Evolutionary conservation across 768 basidiomycete genomes (phyloP).

Genomic region (Lentinula raphanica): DNA sequence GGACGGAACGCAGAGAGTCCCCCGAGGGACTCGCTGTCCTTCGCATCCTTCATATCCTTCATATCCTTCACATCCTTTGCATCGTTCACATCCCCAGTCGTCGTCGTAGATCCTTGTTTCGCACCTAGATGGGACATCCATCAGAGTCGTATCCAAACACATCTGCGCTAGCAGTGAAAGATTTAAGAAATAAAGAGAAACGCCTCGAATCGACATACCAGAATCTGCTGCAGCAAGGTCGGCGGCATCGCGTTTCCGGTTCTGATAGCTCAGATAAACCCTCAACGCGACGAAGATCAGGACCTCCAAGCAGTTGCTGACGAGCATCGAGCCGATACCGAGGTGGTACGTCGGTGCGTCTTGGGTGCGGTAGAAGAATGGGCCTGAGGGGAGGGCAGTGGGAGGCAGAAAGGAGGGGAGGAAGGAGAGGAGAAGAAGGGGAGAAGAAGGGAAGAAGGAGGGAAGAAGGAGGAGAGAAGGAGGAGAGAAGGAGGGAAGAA

Average conservation of each 20-base stretch:
- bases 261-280: neutral
- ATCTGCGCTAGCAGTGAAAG: too few relatives aligned
- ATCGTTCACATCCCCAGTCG: too few relatives aligned
- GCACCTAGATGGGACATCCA: neutral
- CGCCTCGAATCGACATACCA: neutral
- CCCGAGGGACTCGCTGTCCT: neutral
- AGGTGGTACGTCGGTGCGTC: conserved; percentile 17
- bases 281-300: conserved; percentile 6
- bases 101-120: neutral
- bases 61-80: too few relatives aligned
- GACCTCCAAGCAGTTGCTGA: conserved; percentile 9
- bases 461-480: too few relatives aligned
- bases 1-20: neutral
- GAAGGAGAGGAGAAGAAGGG: neutral
- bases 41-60: too few relatives aligned
- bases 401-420: too few relatives aligned
- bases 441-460: too few relatives aligned
- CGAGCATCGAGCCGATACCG: conserved; percentile 10
- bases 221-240: neutral
- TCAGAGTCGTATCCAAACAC: too few relatives aligned
- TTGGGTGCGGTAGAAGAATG: conserved; percentile 10
- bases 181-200: neutral
- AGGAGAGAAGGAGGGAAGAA: too few relatives aligned
- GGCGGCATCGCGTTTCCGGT: conserved; percentile 3
- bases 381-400: neutral